Conservation (phyloP, 257 asterid genomes). For the Solanum etuberosum region DNA sequence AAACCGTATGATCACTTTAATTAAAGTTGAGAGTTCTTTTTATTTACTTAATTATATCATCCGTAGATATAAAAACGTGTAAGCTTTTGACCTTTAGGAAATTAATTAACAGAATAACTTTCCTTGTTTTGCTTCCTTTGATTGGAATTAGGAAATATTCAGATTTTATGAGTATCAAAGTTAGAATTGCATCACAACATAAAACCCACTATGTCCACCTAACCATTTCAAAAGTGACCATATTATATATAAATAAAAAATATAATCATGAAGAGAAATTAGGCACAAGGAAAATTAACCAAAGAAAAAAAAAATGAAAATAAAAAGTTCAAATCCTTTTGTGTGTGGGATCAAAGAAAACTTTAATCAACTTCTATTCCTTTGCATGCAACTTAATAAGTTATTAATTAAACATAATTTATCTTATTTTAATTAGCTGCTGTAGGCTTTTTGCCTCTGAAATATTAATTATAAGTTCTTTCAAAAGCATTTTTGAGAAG, state of each 20-base stretch:
- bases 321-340: not conserved
- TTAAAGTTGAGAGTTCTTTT: not conserved
- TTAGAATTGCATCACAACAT: not conserved
- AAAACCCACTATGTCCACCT: not conserved
- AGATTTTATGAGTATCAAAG: not conserved
- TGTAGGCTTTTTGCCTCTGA: not conserved
- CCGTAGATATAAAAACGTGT: not conserved
- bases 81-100: not conserved
- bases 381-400: not conserved
- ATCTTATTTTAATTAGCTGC: not conserved
- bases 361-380: not conserved
- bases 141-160: not conserved
- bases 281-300: not conserved
- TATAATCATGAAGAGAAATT: not conserved
- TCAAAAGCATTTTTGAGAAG: conserved; percentile 21
- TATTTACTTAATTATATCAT: not conserved
- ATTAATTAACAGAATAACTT: not conserved
- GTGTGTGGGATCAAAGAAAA: not conserved
- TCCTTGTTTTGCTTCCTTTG: not conserved
- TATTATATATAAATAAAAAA: not conserved
- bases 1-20: not conserved
- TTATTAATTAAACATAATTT: conserved; percentile 11
- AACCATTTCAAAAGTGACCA: not conserved
- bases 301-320: not conserved
- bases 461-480: not conserved